These are phyloP conservation scores for Aspergillus sp. DNA, from an alignment of 2,329 filamentous ascomycete genomes.

Conservation along the genomic window DNA sequence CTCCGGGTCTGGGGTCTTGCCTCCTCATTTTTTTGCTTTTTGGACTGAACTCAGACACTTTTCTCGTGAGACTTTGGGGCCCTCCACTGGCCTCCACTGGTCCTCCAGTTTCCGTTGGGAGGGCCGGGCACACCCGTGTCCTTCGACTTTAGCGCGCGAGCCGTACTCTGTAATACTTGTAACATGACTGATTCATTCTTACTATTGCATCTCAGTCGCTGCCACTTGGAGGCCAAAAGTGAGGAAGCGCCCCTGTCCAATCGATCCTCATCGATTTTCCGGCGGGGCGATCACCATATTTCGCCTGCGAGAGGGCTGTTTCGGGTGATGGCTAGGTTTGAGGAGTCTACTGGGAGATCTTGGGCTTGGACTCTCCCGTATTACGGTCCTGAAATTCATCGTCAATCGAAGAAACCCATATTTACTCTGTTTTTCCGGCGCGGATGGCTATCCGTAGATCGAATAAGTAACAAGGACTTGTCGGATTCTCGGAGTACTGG, in stretches of 20 bases:
- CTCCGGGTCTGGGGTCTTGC: background rate
- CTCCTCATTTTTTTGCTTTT: slow-evolving; percentile 1
- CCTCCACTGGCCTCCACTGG: background rate
- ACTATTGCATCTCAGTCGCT: no score
- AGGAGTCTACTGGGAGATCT: background rate
- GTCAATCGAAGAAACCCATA: background rate
- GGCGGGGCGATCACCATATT: background rate
- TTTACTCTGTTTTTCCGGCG: background rate
- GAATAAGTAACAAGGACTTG: background rate
- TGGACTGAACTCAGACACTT: background rate
- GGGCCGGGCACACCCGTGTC: slow-evolving; percentile 1
- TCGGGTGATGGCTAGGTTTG: background rate
- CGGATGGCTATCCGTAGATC: background rate
- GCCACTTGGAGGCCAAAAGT: background rate
- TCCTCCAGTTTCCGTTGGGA: background rate
- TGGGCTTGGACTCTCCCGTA: background rate
- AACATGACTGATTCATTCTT: background rate
- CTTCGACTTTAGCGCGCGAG: background rate
- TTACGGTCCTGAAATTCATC: background rate
- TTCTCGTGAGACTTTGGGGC: slow-evolving; percentile 3
- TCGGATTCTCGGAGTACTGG: background rate
- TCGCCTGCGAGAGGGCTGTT: background rate
- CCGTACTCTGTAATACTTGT: background rate
- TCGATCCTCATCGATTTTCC: background rate
- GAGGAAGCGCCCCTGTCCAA: background rate